A percentile compares a stretch with the other conserved stretches of the same genome.
Conservation (phyloP, 73 alveolate species). For the Paramecium sexaurelia region DNA sequence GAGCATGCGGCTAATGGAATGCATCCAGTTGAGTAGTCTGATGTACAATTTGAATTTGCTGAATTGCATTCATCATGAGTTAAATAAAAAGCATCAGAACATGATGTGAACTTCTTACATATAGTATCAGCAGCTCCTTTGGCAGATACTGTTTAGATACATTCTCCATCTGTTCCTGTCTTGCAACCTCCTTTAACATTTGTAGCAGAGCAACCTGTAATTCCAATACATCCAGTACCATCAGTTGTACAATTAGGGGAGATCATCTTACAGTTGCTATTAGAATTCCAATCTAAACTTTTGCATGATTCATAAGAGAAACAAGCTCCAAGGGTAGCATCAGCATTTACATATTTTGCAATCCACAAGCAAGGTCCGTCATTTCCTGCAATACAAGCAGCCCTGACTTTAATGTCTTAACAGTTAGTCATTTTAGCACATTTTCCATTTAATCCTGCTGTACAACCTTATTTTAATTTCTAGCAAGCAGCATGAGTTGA, state of each 20-base stretch:
- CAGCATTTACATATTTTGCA: neutral
- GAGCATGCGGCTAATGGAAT: neutral
- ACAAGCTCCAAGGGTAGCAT: neutral
- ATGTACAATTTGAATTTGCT: conserved; percentile 5
- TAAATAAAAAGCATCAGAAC: conserved; percentile 23
- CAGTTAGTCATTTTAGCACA: neutral
- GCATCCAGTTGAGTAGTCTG: neutral
- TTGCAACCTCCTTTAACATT: neutral
- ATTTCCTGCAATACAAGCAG: conserved; percentile 13
- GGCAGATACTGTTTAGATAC: conserved; percentile 9
- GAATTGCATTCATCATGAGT: neutral
- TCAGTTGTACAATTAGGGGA: conserved; percentile 41
- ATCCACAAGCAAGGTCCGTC: conserved; percentile 37
- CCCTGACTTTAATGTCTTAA: neutral
- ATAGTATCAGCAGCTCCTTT: neutral
- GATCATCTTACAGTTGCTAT: neutral
- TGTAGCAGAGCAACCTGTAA: neutral
- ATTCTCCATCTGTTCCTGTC: conserved; percentile 27
- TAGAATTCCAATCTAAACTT: neutral
- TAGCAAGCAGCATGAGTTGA: neutral
- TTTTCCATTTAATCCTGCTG: neutral
- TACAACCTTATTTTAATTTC: neutral
- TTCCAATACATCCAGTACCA: neutral
- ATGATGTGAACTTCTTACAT: neutral
- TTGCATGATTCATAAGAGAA: neutral